Base-by-base conservation (phyloP, 2,329 filamentous ascomycete species). In the Diaporthe vaccinii region DNA sequence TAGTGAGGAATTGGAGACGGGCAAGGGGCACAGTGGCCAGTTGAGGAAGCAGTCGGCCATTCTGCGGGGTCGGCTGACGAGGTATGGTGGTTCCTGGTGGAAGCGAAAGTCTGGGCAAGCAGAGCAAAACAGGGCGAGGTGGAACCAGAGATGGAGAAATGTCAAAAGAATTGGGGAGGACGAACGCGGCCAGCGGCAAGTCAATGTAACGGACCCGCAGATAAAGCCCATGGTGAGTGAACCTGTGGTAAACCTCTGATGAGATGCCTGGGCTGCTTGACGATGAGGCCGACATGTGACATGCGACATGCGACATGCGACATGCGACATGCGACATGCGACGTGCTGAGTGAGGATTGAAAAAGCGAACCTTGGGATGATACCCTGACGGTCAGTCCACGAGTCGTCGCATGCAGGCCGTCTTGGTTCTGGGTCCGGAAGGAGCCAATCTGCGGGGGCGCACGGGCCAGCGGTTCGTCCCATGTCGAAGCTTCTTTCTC, bases 391-490 rank as follows among this genome's bases (percentile, higher is more conserved):
- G 62, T 51, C 44, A 31, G 31, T 41, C 31, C 31, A 68, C 46
- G 65, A 68, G 62, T 68, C 44, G 58, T 67, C 44, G 36, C 61
- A 67, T 68, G 62, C 62, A 51, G 20, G 44, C 61, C 31, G 39
- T 39, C 39, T 14, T 49, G 59, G 7, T 65, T 28, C 41, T 31
- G 41, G 41, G 25, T 9, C 34, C 22, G 17, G 31, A 12, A 58
- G 55, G 55, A 58, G 31, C 55, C 7, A 22, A 22, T 31, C n/a
- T 67, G 41, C 25, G 28, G 62, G 49, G 46, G n/a, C 20, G 65
- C 65, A 69, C 49, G 49, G 65, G 65, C 49, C 65, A 69, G 34
- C 65, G 34, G 65, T 55, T 69, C 65, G n/a, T 69, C 65, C 49
- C 65, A 55, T 41, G 34, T n/a, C 22, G 36, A 41, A 53, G 46